phyloP scores from a whole-genome alignment of 495 filamentous ascomycete species.

The Chlorociboria aeruginascens region DNA sequence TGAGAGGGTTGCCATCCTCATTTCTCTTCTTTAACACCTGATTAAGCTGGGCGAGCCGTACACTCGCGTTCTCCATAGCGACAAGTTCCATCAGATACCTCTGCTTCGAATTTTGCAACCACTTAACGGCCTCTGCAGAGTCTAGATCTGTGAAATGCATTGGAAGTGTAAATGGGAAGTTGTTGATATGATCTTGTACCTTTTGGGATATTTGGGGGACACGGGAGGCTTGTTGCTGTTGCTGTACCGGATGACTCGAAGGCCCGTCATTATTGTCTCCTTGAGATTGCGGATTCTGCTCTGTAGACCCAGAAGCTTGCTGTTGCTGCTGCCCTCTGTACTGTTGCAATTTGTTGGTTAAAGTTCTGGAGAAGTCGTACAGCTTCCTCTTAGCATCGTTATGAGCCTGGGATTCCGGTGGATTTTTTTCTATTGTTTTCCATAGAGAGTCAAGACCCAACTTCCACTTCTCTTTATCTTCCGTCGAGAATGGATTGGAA shows the following conservation, averaged over 20 bases:
- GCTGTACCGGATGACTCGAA: not conserved
- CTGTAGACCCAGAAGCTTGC: not conserved
- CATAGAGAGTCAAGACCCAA: slow-evolving; percentile 49
- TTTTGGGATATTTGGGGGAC: slow-evolving; percentile 11
- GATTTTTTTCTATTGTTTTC: slow-evolving; percentile 45
- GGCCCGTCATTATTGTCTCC: slow-evolving; percentile 4
- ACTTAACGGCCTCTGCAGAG: slow-evolving; percentile 11
- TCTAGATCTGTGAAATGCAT: not conserved
- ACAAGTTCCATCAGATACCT: slow-evolving; percentile 16
- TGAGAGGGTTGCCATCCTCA: slow-evolving; percentile 8
- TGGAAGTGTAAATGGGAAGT: slow-evolving; percentile 16
- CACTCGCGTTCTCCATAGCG: slow-evolving; percentile 13
- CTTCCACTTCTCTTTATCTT: slow-evolving; percentile 57
- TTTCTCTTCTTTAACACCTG: slow-evolving; percentile 4
- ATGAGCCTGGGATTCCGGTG: slow-evolving; percentile 43
- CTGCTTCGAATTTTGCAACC: slow-evolving; percentile 16
- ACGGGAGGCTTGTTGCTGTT: slow-evolving; percentile 8
- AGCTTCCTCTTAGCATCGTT: slow-evolving; percentile 52
- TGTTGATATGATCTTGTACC: slow-evolving; percentile 18
- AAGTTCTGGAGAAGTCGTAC: slow-evolving; percentile 48
- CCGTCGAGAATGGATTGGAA: slow-evolving; percentile 29
- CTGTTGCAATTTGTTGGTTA: slow-evolving; percentile 44
- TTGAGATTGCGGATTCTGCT: slow-evolving; percentile 8
- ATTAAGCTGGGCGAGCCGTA: slow-evolving; percentile 4
- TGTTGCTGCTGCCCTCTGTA: slow-evolving; percentile 18